Evolutionary conservation across 768 basidiomycete species (phyloP).

Genomic region (Calocybe indica): DNA sequence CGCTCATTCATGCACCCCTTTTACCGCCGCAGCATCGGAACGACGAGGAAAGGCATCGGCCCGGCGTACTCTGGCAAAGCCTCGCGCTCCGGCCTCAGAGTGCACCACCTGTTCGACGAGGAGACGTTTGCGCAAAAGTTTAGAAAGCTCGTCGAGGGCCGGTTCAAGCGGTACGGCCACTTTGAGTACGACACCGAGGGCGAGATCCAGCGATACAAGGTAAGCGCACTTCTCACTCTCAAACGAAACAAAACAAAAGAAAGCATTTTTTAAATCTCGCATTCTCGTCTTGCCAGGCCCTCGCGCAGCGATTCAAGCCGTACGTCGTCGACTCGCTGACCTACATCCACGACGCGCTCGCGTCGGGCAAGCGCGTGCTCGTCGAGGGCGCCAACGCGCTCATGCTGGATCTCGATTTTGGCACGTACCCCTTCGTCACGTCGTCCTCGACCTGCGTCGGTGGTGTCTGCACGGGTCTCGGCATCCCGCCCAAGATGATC

Average conservation of each 20-base stretch:
- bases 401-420: conserved; percentile 98
- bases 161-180: conserved; percentile 96
- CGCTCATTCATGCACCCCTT: background rate
- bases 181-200: conserved; percentile 99
- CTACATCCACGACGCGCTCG: conserved; percentile 79
- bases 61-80: conserved; percentile 98
- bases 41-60: conserved; percentile 97
- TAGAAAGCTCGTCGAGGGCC: conserved; percentile 90
- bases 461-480: conserved; percentile 96
- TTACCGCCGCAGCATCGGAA: conserved; percentile 68
- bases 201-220: conserved; percentile 92
- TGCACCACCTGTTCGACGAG: conserved; percentile 93
- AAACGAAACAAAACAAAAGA: background rate
- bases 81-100: conserved; percentile 89
- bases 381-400: conserved; percentile 98
- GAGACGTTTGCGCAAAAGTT: conserved; percentile 82
- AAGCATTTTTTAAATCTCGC: background rate
- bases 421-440: conserved; percentile 97
- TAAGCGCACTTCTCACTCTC: conserved; percentile 12
- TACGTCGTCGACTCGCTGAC: conserved; percentile 86
- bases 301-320: conserved; percentile 81
- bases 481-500: conserved; percentile 86
- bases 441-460: conserved; percentile 92
- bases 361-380: conserved; percentile 71
- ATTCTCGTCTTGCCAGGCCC: conserved; percentile 36